Percentiles rank a stretch among this genome's conserved stretches.
These are phyloP conservation scores for Yamadazyma sp. DNA, from an alignment of 805 yeast genomes.

Conservation along the genomic window DNA sequence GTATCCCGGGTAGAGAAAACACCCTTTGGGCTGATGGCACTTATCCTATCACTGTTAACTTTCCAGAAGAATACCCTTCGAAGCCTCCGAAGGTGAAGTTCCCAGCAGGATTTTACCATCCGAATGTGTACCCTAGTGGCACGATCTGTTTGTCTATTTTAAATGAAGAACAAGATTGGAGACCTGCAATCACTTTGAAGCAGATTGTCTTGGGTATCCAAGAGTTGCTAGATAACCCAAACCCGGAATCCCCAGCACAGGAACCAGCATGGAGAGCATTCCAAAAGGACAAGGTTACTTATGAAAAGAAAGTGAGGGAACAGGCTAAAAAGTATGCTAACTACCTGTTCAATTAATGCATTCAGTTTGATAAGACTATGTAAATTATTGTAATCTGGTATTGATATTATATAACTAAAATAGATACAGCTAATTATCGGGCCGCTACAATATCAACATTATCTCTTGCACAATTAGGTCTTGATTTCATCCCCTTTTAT, in stretches of 20 bases:
- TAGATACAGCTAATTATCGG: too few species aligned
- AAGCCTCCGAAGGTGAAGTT: conserved; percentile 94
- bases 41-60: conserved; percentile 76
- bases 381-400: conserved; percentile 11
- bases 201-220: conserved; percentile 91
- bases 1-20: conserved; percentile 88
- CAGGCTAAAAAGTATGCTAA: conserved; percentile 74
- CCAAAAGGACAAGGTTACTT: conserved; percentile 62
- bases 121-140: conserved; percentile 97
- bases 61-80: conserved; percentile 92
- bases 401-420: conserved; percentile 5
- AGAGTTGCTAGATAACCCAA: conserved; percentile 85
- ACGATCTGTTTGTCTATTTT: conserved; percentile 90
- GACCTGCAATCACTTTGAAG: conserved; percentile 91
- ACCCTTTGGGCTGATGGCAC: conserved; percentile 92
- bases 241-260: conserved; percentile 96
- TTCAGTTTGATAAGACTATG: conserved; percentile 1
- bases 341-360: conserved; percentile 9
- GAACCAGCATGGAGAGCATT: conserved; percentile 94
- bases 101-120: conserved; percentile 91
- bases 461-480: background rate
- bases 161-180: conserved; percentile 96
- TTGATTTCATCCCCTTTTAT: conserved; percentile 36
- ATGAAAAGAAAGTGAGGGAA: conserved; percentile 74
- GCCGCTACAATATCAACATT: too few species aligned